Evolutionary conservation across 306 rosid genomes (phyloP), one percentile per base, ranked within the genome.

Genomic region (Senna siamea): DNA sequence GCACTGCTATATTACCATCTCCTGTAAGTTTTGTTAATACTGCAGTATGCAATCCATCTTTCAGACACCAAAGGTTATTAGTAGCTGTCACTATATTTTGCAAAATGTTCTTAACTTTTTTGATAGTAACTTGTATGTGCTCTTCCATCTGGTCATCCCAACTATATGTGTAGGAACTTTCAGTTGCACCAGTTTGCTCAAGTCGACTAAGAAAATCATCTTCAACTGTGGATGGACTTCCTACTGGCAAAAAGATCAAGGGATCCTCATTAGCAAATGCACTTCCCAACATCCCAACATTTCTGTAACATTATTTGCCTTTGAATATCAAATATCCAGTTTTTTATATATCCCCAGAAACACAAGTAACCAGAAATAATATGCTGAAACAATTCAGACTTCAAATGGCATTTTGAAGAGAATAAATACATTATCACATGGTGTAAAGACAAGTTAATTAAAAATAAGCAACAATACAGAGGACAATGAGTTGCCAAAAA

Each of bases 171-270:
- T 86, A 87, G 53, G 92, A 87, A 79, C 85, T 89, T 87, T 89
- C 87, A 19, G 89, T 89, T 34, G 94, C 94, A 65, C 88, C 92
- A 35, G 84, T 86, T 66, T 87, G 84, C 35, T 82, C 50, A 70
- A 87, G 89, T 69, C 89, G 89, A 30, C 83, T 72, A n/a, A 85
- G 88, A 69, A 89, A 81, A 58, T 78, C 78, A 79, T 83, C 88
- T 68, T 79, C 81, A 44, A 87, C 81, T 6, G 75, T 66, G 61
- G 88, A 81, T 6, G 73, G 67, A 50, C 56, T 71, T 60, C 87
- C 88, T 76, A 71, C 95, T 89, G 79, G 62, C 47, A 79, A 53
- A 54, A 64, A 63, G 57, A 79, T 51, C 43, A 72, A 28, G 53
- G 50, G 40, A 50, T 10, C 35, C 30, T 64, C 59, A 18, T 60